Percentiles rank a stretch among this genome's conserved stretches.
These are phyloP conservation scores for Medicago arabica DNA, from an alignment of 306 rosid species.

Conservation along the genomic window DNA sequence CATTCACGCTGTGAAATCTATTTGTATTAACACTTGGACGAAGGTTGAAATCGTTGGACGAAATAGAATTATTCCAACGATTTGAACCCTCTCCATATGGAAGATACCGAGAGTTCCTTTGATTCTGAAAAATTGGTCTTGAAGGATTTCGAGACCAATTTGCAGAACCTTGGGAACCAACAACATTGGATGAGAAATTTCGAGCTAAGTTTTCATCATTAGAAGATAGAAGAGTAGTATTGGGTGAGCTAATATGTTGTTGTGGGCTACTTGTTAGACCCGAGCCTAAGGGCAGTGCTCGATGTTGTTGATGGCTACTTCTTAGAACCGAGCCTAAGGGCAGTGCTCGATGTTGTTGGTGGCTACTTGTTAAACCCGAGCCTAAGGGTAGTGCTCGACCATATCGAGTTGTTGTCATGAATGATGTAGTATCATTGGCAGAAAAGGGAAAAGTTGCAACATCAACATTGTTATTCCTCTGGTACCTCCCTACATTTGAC, in stretches of 20 bases:
- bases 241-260: neutral
- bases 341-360: too few species aligned
- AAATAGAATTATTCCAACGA: neutral
- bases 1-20: neutral
- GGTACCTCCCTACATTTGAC: neutral
- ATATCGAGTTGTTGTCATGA: neutral
- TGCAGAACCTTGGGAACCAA: neutral
- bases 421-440: neutral
- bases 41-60: neutral
- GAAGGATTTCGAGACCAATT: conserved; percentile 30
- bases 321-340: too few species aligned
- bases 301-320: too few species aligned
- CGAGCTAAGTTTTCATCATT: neutral
- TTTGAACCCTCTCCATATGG: neutral
- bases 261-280: neutral
- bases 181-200: conserved; percentile 34
- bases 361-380: too few species aligned
- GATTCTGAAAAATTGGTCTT: neutral
- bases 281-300: neutral
- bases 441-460: conserved; percentile 17
- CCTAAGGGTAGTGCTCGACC: too few species aligned
- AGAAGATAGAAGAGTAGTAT: conserved; percentile 1
- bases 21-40: conserved; percentile 12
- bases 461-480: neutral
- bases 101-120: neutral